phyloP scores from a whole-genome alignment of 1,139 yeast genomes.

The Hemisphaericaspora lyxosophila region DNA sequence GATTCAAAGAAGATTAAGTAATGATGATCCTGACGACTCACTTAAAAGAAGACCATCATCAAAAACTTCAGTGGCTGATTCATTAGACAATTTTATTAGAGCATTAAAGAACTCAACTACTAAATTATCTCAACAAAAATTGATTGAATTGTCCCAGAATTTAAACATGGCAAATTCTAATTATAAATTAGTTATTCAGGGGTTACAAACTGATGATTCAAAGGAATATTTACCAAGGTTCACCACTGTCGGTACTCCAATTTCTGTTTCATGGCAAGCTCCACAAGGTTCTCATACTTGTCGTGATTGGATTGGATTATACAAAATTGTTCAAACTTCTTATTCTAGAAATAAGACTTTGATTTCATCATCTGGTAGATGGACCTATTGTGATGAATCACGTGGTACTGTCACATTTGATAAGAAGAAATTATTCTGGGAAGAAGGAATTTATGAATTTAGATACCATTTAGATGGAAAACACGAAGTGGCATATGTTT shows the following conservation, averaged over 20 bases:
- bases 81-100: conserved; percentile 41
- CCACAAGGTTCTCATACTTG: conserved; percentile 41
- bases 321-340: conserved; percentile 63
- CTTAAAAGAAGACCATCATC: conserved; percentile 27
- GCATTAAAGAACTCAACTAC: conserved; percentile 37
- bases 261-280: conserved; percentile 56
- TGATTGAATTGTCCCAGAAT: conserved; percentile 42
- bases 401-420: conserved; percentile 55
- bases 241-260: conserved; percentile 50
- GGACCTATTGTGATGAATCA: conserved; percentile 54
- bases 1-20: conserved; percentile 35
- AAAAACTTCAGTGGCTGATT: conserved; percentile 30
- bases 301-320: conserved; percentile 80
- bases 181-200: conserved; percentile 28
- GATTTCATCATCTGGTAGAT: conserved; percentile 66
- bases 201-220: conserved; percentile 19
- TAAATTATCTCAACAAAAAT: conserved; percentile 37
- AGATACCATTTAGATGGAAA: conserved; percentile 70
- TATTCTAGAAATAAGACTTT: conserved; percentile 59
- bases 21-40: conserved; percentile 16
- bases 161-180: conserved; percentile 41
- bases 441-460: conserved; percentile 73
- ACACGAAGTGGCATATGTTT: conserved; percentile 68
- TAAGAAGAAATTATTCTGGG: conserved; percentile 57
- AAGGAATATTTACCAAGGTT: conserved; percentile 22